A percentile compares a stretch with the other conserved stretches of the same genome.
phyloP scores from a whole-genome alignment of 805 yeast genomes.

The Yarrowia sp. region DNA sequence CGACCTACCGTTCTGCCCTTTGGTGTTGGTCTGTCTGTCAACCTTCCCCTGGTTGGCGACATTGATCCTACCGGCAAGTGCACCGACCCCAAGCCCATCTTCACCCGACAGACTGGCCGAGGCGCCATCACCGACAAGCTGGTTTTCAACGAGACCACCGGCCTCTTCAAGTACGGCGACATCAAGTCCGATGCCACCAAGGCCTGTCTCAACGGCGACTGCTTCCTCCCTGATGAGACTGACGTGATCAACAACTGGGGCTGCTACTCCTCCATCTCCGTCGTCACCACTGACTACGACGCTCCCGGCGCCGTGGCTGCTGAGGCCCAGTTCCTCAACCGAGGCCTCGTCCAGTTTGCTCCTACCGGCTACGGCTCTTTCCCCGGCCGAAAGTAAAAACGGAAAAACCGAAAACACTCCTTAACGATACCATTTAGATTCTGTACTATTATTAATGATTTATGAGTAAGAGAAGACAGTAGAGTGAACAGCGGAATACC shows the following conservation, averaged over 20 bases:
- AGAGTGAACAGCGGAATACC: too few species aligned
- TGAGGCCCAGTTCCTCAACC: slow-evolving; percentile 34
- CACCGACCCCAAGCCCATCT: slow-evolving; percentile 36
- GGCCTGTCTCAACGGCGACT: slow-evolving; percentile 35
- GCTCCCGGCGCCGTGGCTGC: slow-evolving; percentile 35
- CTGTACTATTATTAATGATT: slow-evolving; percentile 22
- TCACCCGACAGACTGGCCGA: slow-evolving; percentile 38
- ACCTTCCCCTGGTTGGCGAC: slow-evolving; percentile 33
- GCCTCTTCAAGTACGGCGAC: slow-evolving; percentile 30
- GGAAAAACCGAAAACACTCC: too few species aligned
- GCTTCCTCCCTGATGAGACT: slow-evolving; percentile 33
- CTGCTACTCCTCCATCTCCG: slow-evolving; percentile 28
- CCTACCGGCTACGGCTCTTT: slow-evolving; percentile 36
- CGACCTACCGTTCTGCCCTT: slow-evolving; percentile 30
- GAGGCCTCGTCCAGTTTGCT: slow-evolving; percentile 36
- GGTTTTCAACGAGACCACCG: slow-evolving; percentile 31
- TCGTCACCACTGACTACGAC: slow-evolving; percentile 31
- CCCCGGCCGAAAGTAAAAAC: background rate
- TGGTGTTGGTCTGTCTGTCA: slow-evolving; percentile 35
- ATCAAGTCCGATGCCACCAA: slow-evolving; percentile 25
- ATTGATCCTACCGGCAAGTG: slow-evolving; percentile 37
- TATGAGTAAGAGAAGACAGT: background rate
- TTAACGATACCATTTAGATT: slow-evolving; percentile 32
- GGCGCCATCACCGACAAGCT: slow-evolving; percentile 33
- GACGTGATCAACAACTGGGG: slow-evolving; percentile 37